Evolutionary conservation across 208 protist species (phyloP), one percentile per base, ranked within the genome.

Genomic region (Leishmania turanica): DNA sequence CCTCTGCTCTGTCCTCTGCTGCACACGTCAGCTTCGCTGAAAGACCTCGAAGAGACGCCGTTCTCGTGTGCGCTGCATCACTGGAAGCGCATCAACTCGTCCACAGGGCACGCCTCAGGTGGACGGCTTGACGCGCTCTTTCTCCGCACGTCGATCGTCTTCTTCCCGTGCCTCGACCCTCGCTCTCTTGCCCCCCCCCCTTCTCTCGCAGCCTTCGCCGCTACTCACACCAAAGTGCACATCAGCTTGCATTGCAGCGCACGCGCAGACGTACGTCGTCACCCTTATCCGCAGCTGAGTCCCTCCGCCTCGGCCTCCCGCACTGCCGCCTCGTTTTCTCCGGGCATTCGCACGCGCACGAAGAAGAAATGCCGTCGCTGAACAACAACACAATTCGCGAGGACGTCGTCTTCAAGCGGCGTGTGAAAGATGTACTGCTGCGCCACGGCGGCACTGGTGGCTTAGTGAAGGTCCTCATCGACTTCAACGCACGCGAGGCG

Each of bases 321-420:
- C 60, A 4, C 27, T 11, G 60, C n/a, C 42, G 21, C 66, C 3
- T 19, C 42, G 40, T 11, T 49, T 17, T 9, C 24, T 31, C 8
- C 11, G 24, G 8, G n/a, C 1, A 37, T 0, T 68, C 15, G 8
- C 62, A 21, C 11, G 34, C 31, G 27, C 24, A 31, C 56, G 45
- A 31, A 53, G 7, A 53, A 9, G 13, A 40, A 51, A 93, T 96
- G 92, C 64, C 87, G 8, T 83, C 77, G 34, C 83, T 88, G 56
- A 90, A 89, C 78, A 94, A 89, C 65, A 96, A 96, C 85, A 92
- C 95, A 75, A 88, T 88, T 4, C 86, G 92, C 42, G 92, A 96
- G 80, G 94, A 97, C 71, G 73, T 66, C 58, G 80, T 96, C 69
- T 95, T 96, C 77, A 81, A 87, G 17, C 40, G 77, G n/a, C 91